phyloP scores from a whole-genome alignment of 2,329 filamentous ascomycete species.

The Ceratocystis eucalypticola region DNA sequence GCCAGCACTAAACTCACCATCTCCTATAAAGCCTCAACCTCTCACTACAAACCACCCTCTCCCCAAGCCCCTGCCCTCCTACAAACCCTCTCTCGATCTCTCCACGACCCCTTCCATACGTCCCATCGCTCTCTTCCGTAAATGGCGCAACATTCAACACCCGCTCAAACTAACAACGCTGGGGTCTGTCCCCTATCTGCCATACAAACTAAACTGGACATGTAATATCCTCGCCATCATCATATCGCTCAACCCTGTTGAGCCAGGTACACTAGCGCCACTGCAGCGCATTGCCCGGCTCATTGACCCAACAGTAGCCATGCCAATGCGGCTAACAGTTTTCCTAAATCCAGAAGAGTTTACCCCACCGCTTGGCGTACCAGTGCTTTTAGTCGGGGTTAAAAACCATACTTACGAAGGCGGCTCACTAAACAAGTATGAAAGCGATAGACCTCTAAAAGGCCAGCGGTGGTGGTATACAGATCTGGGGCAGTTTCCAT shows the following conservation, averaged over 20 bases:
- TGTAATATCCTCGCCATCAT: conserved; percentile 42
- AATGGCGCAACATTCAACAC: conserved; percentile 30
- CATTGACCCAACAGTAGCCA: conserved; percentile 37
- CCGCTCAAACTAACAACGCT: conserved; percentile 41
- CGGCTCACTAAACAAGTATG: conserved; percentile 34
- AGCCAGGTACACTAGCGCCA: conserved; percentile 37
- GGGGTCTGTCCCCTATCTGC: conserved; percentile 36
- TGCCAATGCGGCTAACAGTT: conserved; percentile 40
- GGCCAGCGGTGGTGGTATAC: conserved; percentile 40
- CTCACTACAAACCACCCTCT: conserved; percentile 26
- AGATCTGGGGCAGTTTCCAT: conserved; percentile 31
- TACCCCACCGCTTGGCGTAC: conserved; percentile 34
- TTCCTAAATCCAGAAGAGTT: conserved; percentile 41
- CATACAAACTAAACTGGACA: conserved; percentile 45
- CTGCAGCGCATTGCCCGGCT: conserved; percentile 40
- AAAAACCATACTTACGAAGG: conserved; percentile 45
- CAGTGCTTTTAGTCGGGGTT: conserved; percentile 39
- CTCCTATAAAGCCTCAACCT: not conserved
- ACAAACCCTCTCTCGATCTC: conserved; percentile 4
- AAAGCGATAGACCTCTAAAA: conserved; percentile 27
- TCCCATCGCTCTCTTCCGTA: conserved; percentile 29
- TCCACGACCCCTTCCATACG: not conserved
- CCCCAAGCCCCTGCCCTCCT: conserved; percentile 7
- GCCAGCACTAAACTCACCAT: not conserved
- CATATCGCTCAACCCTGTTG: conserved; percentile 33